Evolutionary conservation across 495 filamentous ascomycete species (phyloP), one percentile per base, ranked within the genome.

Genomic region (Parmelia sp.): DNA sequence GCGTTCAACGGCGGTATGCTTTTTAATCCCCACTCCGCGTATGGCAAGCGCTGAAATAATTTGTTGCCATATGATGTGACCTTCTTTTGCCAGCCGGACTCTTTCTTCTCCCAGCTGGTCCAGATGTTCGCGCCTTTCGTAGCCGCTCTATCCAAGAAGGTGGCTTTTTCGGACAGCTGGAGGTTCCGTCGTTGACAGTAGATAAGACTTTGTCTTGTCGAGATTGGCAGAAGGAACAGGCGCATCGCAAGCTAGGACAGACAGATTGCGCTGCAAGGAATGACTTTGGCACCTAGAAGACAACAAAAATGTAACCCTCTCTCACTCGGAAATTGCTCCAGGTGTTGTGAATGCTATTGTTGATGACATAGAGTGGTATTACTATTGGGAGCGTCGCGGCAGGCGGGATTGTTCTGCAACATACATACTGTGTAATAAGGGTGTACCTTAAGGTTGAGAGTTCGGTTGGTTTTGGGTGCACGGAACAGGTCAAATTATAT

Each of bases 21-120:
- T 76, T 97, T 97, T 57, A 98, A 78, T 0, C 90, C 93, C 88
- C 94, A 99, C 88, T 99, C 94, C 76, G 97, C 90, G 73, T 88
- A 96, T 3, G 93, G 90, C 68, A 99, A 92, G 47, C 90, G 84
- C 70, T 88, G 88, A 59, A 97, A 82, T 14, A 89, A 82, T 35
- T 84, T 80, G 78, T 97, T 97, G 35, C 95, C 94, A 73, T 92
- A 94, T 60, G 79, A 80, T 27, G 92, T 92, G 36, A 96, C 79
- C 64, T 82, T 83, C 67, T 89, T 91, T 76, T 97, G 90, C 94
- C 93, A 97, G 39, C 88, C 87, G 57, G 79, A 80, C 6, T 94
- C 87, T 63, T 86, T 85, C 70, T 86, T 86, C 74, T 97, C 94
- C 93, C 93, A 97, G 21, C 74, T 74, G 0, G 87, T 80, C 91